Evolutionary conservation across 371 early-diverging fungal genomes (phyloP), one percentile per base, ranked within the genome.

Genomic region (Rhizopus delemar): DNA sequence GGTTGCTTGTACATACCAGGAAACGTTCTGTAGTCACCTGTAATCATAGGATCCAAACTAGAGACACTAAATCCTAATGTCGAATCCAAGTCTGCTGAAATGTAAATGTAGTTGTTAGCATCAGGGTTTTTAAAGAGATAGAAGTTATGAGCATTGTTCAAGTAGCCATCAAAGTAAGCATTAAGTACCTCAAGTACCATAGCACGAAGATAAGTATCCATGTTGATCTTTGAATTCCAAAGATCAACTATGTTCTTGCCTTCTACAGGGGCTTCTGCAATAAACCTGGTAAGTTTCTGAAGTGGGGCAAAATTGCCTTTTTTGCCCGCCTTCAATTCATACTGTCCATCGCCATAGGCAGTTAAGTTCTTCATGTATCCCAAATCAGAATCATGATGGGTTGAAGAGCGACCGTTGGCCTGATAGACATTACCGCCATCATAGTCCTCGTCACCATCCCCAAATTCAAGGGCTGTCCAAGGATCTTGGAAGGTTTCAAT

Each of bases 101-200:
- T 58, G 32, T 61, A 78, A 7, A 69, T 56, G 29, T 68, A 71
- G 1, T 58, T 56, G 4, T 51, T 31, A 0, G 55, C 58, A 3
- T 68, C 43, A 0, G 60, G 59, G 12, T 63, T 56, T 31, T 68
- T 59, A 38, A 71, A 73, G 2, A 75, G 8, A 29, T 69, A 75
- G 31, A 63, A 78, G 32, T 78, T 78, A 41, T 75, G 60, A 33
- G 64, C 71, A 56, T 59, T 64, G 2, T 70, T 29, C n/a, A 64
- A 31, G 32, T 73, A 78, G 8, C 74, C 74, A 50, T 78, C 78
- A 9, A 69, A 51, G 13, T 68, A 75, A 5, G 74, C 78, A 28
- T 66, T 22, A 4, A 73, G 36, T 6, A 73, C 56, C 59, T 78
- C 75, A 8, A 78, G 51, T 7, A 71, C 70, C 68, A 74, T 54